Percentiles rank a stretch among this genome's conserved stretches.
Conservation (phyloP, 106 monocot species). For the Alisma plantagoaquatica region DNA sequence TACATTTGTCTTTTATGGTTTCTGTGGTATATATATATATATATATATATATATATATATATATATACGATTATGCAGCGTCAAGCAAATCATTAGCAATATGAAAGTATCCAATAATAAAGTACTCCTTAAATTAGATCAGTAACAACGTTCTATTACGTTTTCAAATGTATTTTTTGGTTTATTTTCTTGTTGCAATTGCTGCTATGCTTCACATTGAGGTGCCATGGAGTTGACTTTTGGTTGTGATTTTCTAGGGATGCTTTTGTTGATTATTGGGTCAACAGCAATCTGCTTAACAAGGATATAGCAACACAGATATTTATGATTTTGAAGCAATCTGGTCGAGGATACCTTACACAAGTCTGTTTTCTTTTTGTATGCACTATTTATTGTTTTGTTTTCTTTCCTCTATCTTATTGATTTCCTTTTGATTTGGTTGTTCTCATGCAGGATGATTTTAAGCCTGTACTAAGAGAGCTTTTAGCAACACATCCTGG, state of each 20-base stretch:
- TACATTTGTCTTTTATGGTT: too few species aligned
- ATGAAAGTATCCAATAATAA: too few species aligned
- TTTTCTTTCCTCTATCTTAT: conserved; percentile 1
- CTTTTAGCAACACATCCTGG: conserved; percentile 95
- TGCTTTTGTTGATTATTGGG: conserved; percentile 84
- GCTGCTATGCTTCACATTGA: too few species aligned
- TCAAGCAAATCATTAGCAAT: too few species aligned
- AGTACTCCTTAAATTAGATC: too few species aligned
- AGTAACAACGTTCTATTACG: too few species aligned
- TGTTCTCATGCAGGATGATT: conserved; percentile 63
- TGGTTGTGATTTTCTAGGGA: conserved; percentile 55
- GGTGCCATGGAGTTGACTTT: too few species aligned
- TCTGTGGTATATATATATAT: too few species aligned
- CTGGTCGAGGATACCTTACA: conserved; percentile 58
- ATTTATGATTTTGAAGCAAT: conserved; percentile 84
- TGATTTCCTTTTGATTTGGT: neutral
- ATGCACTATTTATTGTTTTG: neutral
- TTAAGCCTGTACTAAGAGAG: conserved; percentile 83
- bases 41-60: too few species aligned
- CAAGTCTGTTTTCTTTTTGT: conserved; percentile 36
- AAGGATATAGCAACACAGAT: conserved; percentile 81
- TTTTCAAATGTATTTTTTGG: too few species aligned
- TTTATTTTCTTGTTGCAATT: too few species aligned
- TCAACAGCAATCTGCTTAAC: conserved; percentile 76
- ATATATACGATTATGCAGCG: too few species aligned